Conservation (phyloP, 805 yeast genomes). For the Ogataea nakhonphanomensis region DNA sequence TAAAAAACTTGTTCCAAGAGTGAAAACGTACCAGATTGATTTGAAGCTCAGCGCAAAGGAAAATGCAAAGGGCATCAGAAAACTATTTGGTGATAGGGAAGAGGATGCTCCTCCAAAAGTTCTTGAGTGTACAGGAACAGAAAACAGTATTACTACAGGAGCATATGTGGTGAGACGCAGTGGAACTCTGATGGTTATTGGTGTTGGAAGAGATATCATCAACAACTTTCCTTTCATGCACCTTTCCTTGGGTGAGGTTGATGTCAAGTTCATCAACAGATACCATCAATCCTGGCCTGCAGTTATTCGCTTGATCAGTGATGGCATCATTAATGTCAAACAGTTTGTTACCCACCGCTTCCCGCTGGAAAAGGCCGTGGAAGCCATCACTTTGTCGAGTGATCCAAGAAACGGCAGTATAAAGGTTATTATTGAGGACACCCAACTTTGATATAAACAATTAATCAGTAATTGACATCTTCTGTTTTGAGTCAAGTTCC, state of each 20-base stretch:
- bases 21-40: constrained; percentile 42
- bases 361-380: constrained; percentile 42
- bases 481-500: background rate
- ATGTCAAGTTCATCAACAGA: constrained; percentile 49
- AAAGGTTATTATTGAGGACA: constrained; percentile 44
- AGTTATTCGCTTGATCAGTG: constrained; percentile 44
- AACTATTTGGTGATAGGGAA: constrained; percentile 36
- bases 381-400: constrained; percentile 39
- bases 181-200: constrained; percentile 46
- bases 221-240: constrained; percentile 55
- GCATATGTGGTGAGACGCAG: constrained; percentile 45
- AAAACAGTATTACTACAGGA: constrained; percentile 43
- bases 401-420: constrained; percentile 44
- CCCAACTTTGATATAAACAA: background rate
- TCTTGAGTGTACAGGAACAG: constrained; percentile 55
- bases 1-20: constrained; percentile 42
- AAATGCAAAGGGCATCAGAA: constrained; percentile 38
- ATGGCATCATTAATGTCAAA: constrained; percentile 42
- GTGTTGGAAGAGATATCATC: constrained; percentile 46
- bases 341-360: constrained; percentile 47
- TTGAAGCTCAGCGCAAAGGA: constrained; percentile 31
- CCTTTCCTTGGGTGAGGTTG: constrained; percentile 49
- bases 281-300: constrained; percentile 59
- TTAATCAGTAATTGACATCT: background rate
- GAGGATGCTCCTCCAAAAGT: constrained; percentile 40